Evolutionary conservation across 768 basidiomycete genomes (phyloP), one percentile per base, ranked within the genome.

Genomic region (Lanmaoa pseudosensibilis): DNA sequence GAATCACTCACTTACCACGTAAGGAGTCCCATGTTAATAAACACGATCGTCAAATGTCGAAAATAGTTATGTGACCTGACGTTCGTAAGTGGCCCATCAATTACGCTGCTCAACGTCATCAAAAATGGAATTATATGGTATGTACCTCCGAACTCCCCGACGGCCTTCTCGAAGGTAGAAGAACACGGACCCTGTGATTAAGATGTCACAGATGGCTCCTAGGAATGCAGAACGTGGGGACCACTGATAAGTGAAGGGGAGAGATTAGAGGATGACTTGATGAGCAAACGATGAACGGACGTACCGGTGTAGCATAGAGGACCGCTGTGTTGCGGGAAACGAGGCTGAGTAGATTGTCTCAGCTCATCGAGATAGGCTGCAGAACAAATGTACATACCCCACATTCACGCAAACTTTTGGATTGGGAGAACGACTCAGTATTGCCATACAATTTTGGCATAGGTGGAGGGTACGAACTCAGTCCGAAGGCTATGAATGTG

Each of bases 221-320:
- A 62, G 18, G 23, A 47, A 30, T 3, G 63, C 92, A 0, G 61
- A 59, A 27, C 60, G 50, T 27, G 55, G 60, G 3, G 60, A 62
- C 60, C 60, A 61, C 60, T 61, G 37, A 25, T 15, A 13, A 18
- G 13, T 13, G 34, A 6, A 38, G 23, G 27, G 15, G 12, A 15
- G 40, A 12, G 3, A 49, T 50, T 9, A n/a, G 9, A 27, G 3
- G 2, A 34, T 25, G 37, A 21, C 8, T 9, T 1, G 5, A 25
- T n/a, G 9, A 21, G 5, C 1, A 19, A 43, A 36, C 8, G 19
- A 34, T 15, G 5, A 7, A 16, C 8, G 13, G 18, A 23, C 50
- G 15, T 12, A 52, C 60, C 1, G 49, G 53, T 6, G 41, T 41
- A 11, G 40, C 2, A 13, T 2, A n/a, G 5, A 61, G 41, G 43